Conservation (phyloP, 129 eudicot genomes). For the sunflower (Helianthus annuus) region HanXRQr2.0-SUNRISE NC_035433.2:2264329-2264828, state of each 20-base stretch:
- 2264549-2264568: neutral
- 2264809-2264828: constrained; percentile 74
- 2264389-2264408: too few relatives aligned
- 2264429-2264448: too few relatives aligned
- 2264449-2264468: too few relatives aligned
- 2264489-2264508: too few relatives aligned
- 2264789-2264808: constrained; percentile 87
- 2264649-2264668: constrained; percentile 92
- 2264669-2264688: constrained; percentile 85
- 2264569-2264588: neutral
- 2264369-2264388: too few relatives aligned
- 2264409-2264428: too few relatives aligned
- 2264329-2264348: too few relatives aligned
- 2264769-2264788: constrained; percentile 90
- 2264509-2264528: too few relatives aligned
- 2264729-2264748: constrained; percentile 38
- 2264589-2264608: neutral
- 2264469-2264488: too few relatives aligned
- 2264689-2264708: constrained; percentile 94
- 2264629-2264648: neutral
- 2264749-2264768: constrained; percentile 91
- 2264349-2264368: too few relatives aligned
- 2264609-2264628: neutral
- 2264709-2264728: constrained; percentile 91
- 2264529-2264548: too few relatives aligned